Percentiles rank a stretch among this genome's conserved stretches.
Conservation (phyloP, 345 rosid genomes). For the Lepidium sativum region DNA sequence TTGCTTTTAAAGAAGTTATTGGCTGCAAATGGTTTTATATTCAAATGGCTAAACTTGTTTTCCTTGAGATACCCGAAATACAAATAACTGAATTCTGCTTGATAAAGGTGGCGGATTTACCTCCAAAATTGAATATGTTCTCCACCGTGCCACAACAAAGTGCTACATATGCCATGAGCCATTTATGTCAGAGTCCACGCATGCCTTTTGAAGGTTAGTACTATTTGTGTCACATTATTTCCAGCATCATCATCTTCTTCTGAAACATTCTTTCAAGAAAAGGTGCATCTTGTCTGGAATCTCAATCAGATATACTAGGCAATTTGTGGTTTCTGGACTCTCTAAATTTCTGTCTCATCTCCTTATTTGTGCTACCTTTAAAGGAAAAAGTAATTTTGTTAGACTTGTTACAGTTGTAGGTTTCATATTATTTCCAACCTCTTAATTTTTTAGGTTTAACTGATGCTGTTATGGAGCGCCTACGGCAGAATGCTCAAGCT, state of each 20-base stretch:
- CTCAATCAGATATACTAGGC: neutral
- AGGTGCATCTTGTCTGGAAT: neutral
- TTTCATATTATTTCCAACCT: neutral
- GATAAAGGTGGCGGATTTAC: conserved; percentile 65
- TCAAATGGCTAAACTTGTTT: neutral
- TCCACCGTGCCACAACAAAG: conserved; percentile 43
- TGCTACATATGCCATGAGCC: conserved; percentile 41
- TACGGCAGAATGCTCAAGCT: conserved; percentile 72
- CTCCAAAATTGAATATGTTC: conserved; percentile 44
- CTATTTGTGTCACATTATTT: neutral
- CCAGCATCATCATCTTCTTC: neutral
- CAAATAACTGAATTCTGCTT: conserved; percentile 33
- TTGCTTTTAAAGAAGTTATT: neutral
- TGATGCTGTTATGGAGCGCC: conserved; percentile 49
- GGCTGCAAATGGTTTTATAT: neutral
- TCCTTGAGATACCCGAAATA: neutral
- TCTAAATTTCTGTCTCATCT: neutral
- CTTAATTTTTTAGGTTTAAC: conserved; percentile 41
- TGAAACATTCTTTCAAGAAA: neutral
- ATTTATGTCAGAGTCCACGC: conserved; percentile 34
- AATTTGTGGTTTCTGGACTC: neutral
- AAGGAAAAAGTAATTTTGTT: neutral
- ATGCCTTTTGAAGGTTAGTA: conserved; percentile 58
- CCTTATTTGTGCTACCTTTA: neutral
- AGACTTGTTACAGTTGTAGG: neutral